Conservation (phyloP, 192 early-diverging fungal species). For the Phycomyces nitens region DNA sequence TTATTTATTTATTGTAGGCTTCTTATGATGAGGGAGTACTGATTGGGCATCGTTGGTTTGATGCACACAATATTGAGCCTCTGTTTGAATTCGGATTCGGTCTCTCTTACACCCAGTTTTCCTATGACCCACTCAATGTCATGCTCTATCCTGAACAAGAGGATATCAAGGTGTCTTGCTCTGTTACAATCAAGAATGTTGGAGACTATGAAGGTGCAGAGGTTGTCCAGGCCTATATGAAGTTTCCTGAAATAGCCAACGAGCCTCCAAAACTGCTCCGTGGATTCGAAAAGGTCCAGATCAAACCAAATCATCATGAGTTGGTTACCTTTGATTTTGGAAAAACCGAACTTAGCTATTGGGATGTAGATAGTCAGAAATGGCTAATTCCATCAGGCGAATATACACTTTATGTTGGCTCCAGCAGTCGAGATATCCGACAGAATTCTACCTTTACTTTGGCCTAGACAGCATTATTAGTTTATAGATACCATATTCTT, state of each 20-base stretch:
- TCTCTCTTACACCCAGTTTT: conserved; percentile 63
- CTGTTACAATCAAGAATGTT: conserved; percentile 28
- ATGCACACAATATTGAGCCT: conserved; percentile 47
- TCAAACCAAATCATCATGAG: conserved; percentile 1
- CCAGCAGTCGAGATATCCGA: conserved; percentile 12
- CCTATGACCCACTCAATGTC: conserved; percentile 38
- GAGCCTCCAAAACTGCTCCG: conserved; percentile 36
- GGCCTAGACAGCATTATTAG: too few relatives aligned
- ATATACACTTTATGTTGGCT: conserved; percentile 7
- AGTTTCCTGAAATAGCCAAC: conserved; percentile 34
- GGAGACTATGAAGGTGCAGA: conserved; percentile 30
- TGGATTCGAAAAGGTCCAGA: conserved; percentile 29
- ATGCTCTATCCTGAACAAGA: neutral
- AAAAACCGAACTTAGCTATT: conserved; percentile 47
- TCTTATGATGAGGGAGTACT: conserved; percentile 50
- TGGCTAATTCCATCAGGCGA: conserved; percentile 10
- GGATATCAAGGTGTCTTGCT: conserved; percentile 9
- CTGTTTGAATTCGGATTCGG: conserved; percentile 61
- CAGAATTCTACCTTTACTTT: too few relatives aligned
- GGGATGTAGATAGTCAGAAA: conserved; percentile 18
- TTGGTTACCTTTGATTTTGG: conserved; percentile 40
- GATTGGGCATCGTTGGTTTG: conserved; percentile 53
- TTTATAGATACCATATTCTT: too few relatives aligned
- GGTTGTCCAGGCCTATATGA: conserved; percentile 34
- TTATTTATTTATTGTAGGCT: conserved; percentile 35